These are phyloP conservation scores for Ustilago trichophora DNA, from an alignment of 1,284 basidiomycete genomes.

Conservation along the genomic window DNA sequence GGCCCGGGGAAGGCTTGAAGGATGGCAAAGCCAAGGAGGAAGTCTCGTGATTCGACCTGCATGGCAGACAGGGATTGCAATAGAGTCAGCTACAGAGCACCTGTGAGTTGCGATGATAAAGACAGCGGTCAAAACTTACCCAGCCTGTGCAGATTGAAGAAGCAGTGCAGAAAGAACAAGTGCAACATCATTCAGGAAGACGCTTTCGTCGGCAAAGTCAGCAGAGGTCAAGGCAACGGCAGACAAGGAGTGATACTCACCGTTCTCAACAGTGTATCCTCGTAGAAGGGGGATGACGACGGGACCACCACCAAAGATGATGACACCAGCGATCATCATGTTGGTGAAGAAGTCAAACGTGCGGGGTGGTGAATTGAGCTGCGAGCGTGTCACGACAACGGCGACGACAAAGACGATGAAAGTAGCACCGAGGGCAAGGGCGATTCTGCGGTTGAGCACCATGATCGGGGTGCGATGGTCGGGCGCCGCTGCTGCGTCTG, in stretches of 20 bases:
- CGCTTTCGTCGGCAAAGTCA: too few relatives aligned
- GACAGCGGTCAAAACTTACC: too few relatives aligned
- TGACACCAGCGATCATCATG: conserved; percentile 70
- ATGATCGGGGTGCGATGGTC: conserved; percentile 39
- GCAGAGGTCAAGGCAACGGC: too few relatives aligned
- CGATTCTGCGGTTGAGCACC: conserved; percentile 37
- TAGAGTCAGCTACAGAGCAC: too few relatives aligned
- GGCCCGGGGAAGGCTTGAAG: conserved; percentile 70
- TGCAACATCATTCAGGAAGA: too few relatives aligned
- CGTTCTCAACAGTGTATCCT: conserved; percentile 72
- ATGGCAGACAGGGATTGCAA: too few relatives aligned
- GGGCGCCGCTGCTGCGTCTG: neutral
- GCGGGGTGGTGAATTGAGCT: conserved; percentile 58
- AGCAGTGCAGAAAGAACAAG: too few relatives aligned
- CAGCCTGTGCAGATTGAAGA: too few relatives aligned
- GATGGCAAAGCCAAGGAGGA: conserved; percentile 73
- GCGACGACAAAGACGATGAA: conserved; percentile 62
- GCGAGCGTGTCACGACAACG: conserved; percentile 67
- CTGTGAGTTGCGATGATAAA: too few relatives aligned
- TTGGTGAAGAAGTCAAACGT: conserved; percentile 69
- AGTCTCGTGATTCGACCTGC: conserved; percentile 71
- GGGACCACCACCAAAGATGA: conserved; percentile 74
- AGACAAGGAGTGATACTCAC: too few relatives aligned
- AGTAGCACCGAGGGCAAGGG: conserved; percentile 56
- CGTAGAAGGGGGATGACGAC: conserved; percentile 73